Conservation (phyloP, 768 basidiomycete species). For the Kwoniella europaea region DNA sequence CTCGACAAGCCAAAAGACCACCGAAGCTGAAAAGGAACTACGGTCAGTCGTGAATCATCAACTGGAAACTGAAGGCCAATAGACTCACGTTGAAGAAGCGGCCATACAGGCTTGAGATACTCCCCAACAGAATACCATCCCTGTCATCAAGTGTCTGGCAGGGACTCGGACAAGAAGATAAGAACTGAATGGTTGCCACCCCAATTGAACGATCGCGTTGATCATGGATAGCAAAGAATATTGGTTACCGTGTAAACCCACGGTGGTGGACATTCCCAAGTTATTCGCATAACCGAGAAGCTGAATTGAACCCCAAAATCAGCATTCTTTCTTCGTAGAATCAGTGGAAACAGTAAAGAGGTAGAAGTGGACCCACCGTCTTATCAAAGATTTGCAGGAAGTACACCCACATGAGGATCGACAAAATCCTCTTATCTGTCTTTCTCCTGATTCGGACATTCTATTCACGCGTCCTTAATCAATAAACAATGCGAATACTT, state of each 20-base stretch:
- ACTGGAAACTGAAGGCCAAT: not conserved
- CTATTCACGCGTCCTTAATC: slow-evolving; percentile 2
- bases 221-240: slow-evolving; percentile 44
- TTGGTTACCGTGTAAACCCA: slow-evolving; percentile 38
- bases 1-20: slow-evolving; percentile 45
- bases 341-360: not conserved
- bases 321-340: not conserved
- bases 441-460: slow-evolving; percentile 41
- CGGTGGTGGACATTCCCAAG: slow-evolving; percentile 48
- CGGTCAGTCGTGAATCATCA: not conserved
- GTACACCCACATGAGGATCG: slow-evolving; percentile 53
- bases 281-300: slow-evolving; percentile 51
- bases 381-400: slow-evolving; percentile 55
- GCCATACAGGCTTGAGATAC: slow-evolving; percentile 40
- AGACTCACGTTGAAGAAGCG: slow-evolving; percentile 30
- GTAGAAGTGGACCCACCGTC: slow-evolving; percentile 23
- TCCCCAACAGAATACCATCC: slow-evolving; percentile 54
- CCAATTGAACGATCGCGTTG: slow-evolving; percentile 53
- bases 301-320: not conserved
- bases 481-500: too few species aligned
- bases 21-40: slow-evolving; percentile 15
- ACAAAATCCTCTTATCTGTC: slow-evolving; percentile 52
- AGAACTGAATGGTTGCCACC: slow-evolving; percentile 55
- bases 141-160: slow-evolving; percentile 49
- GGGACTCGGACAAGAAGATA: slow-evolving; percentile 53